These are phyloP conservation scores for Annulohypoxylon maeteangense DNA, from an alignment of 495 filamentous ascomycete species.

Conservation along the genomic window DNA sequence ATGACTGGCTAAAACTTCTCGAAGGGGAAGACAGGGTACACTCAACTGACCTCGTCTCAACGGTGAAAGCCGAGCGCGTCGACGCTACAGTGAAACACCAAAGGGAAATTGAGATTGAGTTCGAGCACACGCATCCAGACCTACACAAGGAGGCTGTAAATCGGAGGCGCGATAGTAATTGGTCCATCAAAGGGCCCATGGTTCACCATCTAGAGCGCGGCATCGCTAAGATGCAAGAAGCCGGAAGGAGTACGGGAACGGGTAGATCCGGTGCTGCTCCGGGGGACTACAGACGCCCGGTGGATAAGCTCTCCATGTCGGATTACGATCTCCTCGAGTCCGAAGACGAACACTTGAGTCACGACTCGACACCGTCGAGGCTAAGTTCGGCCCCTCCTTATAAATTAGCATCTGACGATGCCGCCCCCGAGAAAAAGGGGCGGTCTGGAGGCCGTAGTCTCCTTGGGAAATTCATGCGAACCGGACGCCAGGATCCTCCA, in stretches of 20 bases:
- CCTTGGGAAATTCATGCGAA: conserved; percentile 37
- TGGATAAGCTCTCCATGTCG: conserved; percentile 37
- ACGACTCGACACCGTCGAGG: conserved; percentile 15
- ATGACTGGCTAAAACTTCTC: conserved; percentile 52
- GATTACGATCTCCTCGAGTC: conserved; percentile 42
- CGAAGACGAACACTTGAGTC: conserved; percentile 39
- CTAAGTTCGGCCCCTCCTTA: conserved; percentile 1
- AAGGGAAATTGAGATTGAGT: conserved; percentile 53
- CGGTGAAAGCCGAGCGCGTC: conserved; percentile 52
- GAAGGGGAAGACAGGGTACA: conserved; percentile 52
- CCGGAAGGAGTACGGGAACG: conserved; percentile 18
- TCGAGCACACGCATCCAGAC: conserved; percentile 49
- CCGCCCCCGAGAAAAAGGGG: conserved; percentile 26
- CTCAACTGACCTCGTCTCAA: conserved; percentile 48
- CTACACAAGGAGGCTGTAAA: conserved; percentile 51
- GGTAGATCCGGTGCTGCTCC: conserved; percentile 30
- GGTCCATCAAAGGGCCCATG: conserved; percentile 34
- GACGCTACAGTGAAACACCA: conserved; percentile 54
- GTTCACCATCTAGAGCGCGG: conserved; percentile 36
- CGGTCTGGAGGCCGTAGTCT: conserved; percentile 26
- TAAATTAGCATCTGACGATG: conserved; percentile 10
- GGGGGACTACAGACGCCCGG: conserved; percentile 39
- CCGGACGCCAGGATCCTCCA: conserved; percentile 30
- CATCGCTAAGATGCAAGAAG: conserved; percentile 43
- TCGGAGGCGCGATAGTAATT: conserved; percentile 40